Evolutionary conservation across 129 eudicot species (phyloP).

Genomic region (Helianthus annuus): HanXRQr2.0-SUNRISE NC_035448.2:135808517-135809016

Average conservation of each 20-base stretch:
- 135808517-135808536: conserved; percentile 27
- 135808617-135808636: conserved; percentile 10
- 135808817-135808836: conserved; percentile 33
- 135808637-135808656: conserved; percentile 26
- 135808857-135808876: conserved; percentile 14
- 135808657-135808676: conserved; percentile 39
- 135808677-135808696: conserved; percentile 92
- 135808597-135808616: background rate
- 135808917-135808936: no score
- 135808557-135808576: background rate
- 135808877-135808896: conserved; percentile 14
- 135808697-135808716: conserved; percentile 76
- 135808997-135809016: no score
- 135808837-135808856: conserved; percentile 33
- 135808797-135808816: conserved; percentile 37
- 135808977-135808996: no score
- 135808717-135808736: conserved; percentile 58
- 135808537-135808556: conserved; percentile 38
- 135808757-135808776: conserved; percentile 20
- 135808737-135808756: conserved; percentile 41
- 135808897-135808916: background rate
- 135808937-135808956: no score
- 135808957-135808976: no score
- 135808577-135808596: no score
- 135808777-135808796: conserved; percentile 6